phyloP scores from a whole-genome alignment of 441 rosid genomes.

The Populus hybrid region DNA sequence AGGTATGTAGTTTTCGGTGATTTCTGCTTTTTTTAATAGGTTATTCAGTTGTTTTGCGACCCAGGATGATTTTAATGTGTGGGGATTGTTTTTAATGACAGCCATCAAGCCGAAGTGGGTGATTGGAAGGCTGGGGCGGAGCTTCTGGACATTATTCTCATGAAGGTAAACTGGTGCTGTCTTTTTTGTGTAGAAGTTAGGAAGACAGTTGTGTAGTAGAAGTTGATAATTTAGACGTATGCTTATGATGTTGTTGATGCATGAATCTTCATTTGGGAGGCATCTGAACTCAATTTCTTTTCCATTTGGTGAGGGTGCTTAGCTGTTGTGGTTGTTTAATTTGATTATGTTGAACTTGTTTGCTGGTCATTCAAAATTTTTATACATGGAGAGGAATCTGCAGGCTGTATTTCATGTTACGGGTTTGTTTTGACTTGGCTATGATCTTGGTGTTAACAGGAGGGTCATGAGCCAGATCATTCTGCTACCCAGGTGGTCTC shows the following conservation, averaged over 20 bases:
- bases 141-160: conserved; percentile 69
- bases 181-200: conserved; percentile 1
- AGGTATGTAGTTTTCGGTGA: conserved; percentile 30
- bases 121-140: conserved; percentile 66
- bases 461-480: conserved; percentile 50
- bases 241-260: conserved; percentile 1
- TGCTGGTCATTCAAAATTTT: background rate
- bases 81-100: conserved; percentile 13
- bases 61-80: background rate
- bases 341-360: background rate
- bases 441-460: conserved; percentile 36
- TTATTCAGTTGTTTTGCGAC: background rate
- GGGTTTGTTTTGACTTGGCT: background rate
- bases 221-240: conserved; percentile 57
- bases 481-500: conserved; percentile 40
- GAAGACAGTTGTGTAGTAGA: conserved; percentile 37
- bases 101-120: conserved; percentile 52
- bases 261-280: background rate
- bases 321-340: background rate
- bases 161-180: conserved; percentile 38
- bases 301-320: background rate
- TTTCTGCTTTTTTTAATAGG: background rate
- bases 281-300: background rate
- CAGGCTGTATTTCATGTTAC: background rate
- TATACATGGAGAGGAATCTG: background rate